Percentiles rank a stretch among this genome's conserved stretches.
phyloP scores from a whole-genome alignment of 495 filamentous ascomycete species.

The Lentithecium fluviatile region DNA sequence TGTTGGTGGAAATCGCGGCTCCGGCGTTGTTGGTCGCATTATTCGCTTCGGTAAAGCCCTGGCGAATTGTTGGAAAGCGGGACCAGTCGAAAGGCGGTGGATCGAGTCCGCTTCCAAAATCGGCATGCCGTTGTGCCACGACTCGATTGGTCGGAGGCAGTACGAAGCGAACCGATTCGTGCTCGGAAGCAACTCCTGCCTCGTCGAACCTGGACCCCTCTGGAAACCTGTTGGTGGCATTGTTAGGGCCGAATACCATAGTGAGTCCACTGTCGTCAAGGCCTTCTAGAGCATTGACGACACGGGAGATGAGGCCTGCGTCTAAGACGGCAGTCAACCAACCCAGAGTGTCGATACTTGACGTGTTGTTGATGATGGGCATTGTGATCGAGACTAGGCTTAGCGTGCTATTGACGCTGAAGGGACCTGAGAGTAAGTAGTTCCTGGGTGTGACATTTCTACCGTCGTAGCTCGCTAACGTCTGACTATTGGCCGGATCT shows the following conservation, averaged over 20 bases:
- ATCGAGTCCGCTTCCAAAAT: constrained; percentile 47
- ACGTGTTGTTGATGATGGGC: constrained; percentile 66
- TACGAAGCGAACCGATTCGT: constrained; percentile 45
- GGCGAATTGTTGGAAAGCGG: constrained; percentile 56
- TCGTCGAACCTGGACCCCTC: constrained; percentile 34
- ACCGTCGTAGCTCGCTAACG: constrained; percentile 47
- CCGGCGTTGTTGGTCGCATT: constrained; percentile 57
- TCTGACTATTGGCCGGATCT: constrained; percentile 41
- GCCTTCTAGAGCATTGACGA: constrained; percentile 63
- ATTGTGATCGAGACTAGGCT: constrained; percentile 79
- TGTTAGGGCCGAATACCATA: constrained; percentile 64
- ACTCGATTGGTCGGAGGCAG: constrained; percentile 37
- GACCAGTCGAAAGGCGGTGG: constrained; percentile 56
- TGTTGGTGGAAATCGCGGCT: constrained; percentile 62
- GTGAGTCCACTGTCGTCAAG: constrained; percentile 65
- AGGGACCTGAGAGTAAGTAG: constrained; percentile 66
- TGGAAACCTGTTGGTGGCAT: constrained; percentile 63
- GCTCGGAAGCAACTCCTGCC: constrained; percentile 11
- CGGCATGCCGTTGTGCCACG: constrained; percentile 49
- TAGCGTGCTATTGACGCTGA: constrained; percentile 63
- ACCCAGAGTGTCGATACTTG: constrained; percentile 60
- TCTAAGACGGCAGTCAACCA: constrained; percentile 74
- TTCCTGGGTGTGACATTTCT: constrained; percentile 53
- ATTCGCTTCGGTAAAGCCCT: constrained; percentile 52
- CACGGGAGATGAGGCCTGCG: constrained; percentile 56